Conservation (phyloP, 2,329 filamentous ascomycete genomes). For the Trichophyton simii region DNA sequence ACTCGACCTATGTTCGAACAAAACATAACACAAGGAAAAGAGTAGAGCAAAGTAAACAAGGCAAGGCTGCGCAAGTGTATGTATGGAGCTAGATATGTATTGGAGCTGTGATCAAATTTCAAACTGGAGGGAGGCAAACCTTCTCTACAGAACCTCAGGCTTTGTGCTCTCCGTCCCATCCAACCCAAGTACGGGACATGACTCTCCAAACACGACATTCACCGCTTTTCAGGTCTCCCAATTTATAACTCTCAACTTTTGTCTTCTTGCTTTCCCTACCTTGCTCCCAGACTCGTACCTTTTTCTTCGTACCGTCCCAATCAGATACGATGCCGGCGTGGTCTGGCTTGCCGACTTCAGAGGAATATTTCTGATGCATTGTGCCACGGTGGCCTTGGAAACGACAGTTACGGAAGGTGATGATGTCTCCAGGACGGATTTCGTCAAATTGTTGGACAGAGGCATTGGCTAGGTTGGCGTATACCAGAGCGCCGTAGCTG, state of each 20-base stretch:
- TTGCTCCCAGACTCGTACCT: conserved; percentile 90
- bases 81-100: not conserved
- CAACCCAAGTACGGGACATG: conserved; percentile 83
- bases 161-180: conserved; percentile 51
- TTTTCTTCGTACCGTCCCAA: conserved; percentile 98
- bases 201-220: conserved; percentile 97
- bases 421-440: conserved; percentile 83
- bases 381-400: conserved; percentile 93
- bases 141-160: conserved; percentile 1
- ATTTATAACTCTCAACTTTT: conserved; percentile 83
- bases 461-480: conserved; percentile 89
- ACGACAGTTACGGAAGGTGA: conserved; percentile 80
- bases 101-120: not conserved
- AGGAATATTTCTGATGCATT: conserved; percentile 86
- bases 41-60: not conserved
- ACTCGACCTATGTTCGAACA: not conserved
- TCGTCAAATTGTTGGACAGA: conserved; percentile 82
- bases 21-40: not conserved
- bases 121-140: not conserved
- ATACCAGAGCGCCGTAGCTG: conserved; percentile 82
- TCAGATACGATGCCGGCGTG: conserved; percentile 87
- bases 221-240: conserved; percentile 81
- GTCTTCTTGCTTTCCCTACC: conserved; percentile 87
- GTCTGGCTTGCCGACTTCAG: conserved; percentile 75
- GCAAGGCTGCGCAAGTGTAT: not conserved